phyloP scores from a whole-genome alignment of 2,329 filamentous ascomycete genomes.

The Orbilia quercus region DNA sequence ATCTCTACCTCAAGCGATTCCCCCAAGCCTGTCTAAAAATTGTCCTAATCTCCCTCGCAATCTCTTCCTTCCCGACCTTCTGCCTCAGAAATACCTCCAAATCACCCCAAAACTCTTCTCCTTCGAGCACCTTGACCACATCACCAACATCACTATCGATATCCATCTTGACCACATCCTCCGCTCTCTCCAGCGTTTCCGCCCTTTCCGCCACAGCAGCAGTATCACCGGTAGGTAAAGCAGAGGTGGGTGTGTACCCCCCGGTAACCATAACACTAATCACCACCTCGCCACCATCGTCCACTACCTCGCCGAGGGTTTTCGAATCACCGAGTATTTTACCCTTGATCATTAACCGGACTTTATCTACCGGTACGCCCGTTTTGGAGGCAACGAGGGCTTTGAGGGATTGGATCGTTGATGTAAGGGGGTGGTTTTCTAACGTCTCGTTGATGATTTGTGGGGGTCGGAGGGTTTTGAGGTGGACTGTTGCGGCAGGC shows the following conservation, averaged over 20 bases:
- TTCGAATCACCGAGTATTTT: slow-evolving; percentile 84
- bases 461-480: slow-evolving; percentile 82
- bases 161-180: slow-evolving; percentile 69
- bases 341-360: slow-evolving; percentile 86
- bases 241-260: slow-evolving; percentile 66
- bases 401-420: slow-evolving; percentile 83
- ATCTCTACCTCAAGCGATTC: slow-evolving; percentile 61
- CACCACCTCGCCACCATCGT: slow-evolving; percentile 65
- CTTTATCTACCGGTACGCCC: slow-evolving; percentile 76
- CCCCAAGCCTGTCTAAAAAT: slow-evolving; percentile 81
- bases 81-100: slow-evolving; percentile 82
- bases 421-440: slow-evolving; percentile 72
- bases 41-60: slow-evolving; percentile 71
- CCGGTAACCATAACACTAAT: slow-evolving; percentile 90
- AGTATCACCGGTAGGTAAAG: slow-evolving; percentile 64
- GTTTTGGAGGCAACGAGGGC: slow-evolving; percentile 73
- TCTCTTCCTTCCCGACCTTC: slow-evolving; percentile 76
- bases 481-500: slow-evolving; percentile 67
- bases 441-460: slow-evolving; percentile 74
- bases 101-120: slow-evolving; percentile 86
- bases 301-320: slow-evolving; percentile 77
- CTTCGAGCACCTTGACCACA: slow-evolving; percentile 68
- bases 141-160: slow-evolving; percentile 61
- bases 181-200: slow-evolving; percentile 64
- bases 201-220: slow-evolving; percentile 64